Evolutionary conservation across 2,329 filamentous ascomycete genomes (phyloP).

Genomic region (Stagonosporopsis cucurbitacearum): DNA sequence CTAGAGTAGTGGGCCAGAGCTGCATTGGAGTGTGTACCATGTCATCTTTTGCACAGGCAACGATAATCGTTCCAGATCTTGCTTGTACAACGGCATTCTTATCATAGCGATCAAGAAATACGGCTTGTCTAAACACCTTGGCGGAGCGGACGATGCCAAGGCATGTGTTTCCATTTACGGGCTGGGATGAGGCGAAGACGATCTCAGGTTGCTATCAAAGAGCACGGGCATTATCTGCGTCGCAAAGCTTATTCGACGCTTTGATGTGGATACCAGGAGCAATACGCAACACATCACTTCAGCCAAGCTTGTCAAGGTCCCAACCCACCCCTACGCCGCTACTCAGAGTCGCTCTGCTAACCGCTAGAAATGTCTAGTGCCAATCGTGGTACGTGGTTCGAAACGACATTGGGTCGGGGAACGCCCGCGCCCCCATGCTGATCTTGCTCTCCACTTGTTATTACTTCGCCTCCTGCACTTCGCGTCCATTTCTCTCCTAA

Average conservation of each 20-base stretch:
- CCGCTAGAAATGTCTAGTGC: conserved; percentile 30
- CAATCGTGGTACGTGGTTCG: conserved; percentile 34
- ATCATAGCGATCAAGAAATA: conserved; percentile 17
- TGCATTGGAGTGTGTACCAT: background rate
- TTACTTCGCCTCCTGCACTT: conserved; percentile 31
- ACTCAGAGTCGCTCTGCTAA: conserved; percentile 30
- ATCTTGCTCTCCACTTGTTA: conserved; percentile 31
- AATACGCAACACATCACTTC: conserved; percentile 40
- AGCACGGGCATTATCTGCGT: conserved; percentile 30
- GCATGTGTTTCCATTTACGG: conserved; percentile 18
- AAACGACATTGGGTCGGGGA: conserved; percentile 35
- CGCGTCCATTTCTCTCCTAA: conserved; percentile 25
- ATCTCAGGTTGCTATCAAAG: conserved; percentile 27
- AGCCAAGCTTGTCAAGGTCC: conserved; percentile 39
- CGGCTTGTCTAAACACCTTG: conserved; percentile 31
- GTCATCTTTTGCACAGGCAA: conserved; percentile 11
- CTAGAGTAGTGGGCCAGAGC: background rate
- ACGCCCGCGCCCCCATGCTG: conserved; percentile 23
- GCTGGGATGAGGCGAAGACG: conserved; percentile 28
- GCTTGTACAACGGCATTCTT: conserved; percentile 12
- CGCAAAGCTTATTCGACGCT: conserved; percentile 39
- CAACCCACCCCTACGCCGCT: conserved; percentile 32
- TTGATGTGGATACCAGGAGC: conserved; percentile 39
- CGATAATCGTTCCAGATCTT: conserved; percentile 6
- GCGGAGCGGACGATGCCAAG: conserved; percentile 35